Evolutionary conservation across 306 rosid species (phyloP).

Genomic region (Carpinus viminea): DNA sequence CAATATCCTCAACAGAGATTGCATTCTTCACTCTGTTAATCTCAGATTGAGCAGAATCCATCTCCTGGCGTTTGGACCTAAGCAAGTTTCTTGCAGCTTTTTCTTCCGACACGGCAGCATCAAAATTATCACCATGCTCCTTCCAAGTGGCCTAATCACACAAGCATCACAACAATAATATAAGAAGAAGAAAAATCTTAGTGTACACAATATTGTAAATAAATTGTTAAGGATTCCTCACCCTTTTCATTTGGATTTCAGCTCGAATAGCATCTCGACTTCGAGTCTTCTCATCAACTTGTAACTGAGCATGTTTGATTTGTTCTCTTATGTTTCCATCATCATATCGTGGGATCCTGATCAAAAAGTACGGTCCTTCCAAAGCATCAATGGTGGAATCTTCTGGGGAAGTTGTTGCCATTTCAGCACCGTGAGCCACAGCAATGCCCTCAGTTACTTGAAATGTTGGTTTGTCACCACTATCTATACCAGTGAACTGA

Average conservation of each 20-base stretch:
- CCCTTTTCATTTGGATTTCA: slow-evolving; percentile 56
- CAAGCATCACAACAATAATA: slow-evolving; percentile 30
- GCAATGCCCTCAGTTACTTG: slow-evolving; percentile 24
- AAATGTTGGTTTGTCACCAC: slow-evolving; percentile 5
- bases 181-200: slow-evolving; percentile 17
- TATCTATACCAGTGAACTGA: slow-evolving; percentile 9
- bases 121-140: slow-evolving; percentile 44
- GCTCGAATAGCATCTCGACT: slow-evolving; percentile 55
- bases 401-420: slow-evolving; percentile 35
- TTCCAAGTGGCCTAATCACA: slow-evolving; percentile 53
- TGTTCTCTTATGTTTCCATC: slow-evolving; percentile 59
- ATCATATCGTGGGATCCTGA: slow-evolving; percentile 67
- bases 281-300: slow-evolving; percentile 63
- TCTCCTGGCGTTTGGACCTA: slow-evolving; percentile 68
- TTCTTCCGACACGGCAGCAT: slow-evolving; percentile 52
- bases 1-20: slow-evolving; percentile 68
- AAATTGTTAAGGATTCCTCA: slow-evolving; percentile 26
- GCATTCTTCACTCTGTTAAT: slow-evolving; percentile 66
- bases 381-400: slow-evolving; percentile 35
- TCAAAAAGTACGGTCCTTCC: slow-evolving; percentile 57
- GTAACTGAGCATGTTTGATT: slow-evolving; percentile 46
- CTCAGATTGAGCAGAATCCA: slow-evolving; percentile 66
- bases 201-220: neutral
- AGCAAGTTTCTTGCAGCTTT: slow-evolving; percentile 58
- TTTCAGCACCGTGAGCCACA: slow-evolving; percentile 33